Evolutionary conservation across 345 rosid species (phyloP).

Genomic region (Noccaea bulbosa): DNA sequence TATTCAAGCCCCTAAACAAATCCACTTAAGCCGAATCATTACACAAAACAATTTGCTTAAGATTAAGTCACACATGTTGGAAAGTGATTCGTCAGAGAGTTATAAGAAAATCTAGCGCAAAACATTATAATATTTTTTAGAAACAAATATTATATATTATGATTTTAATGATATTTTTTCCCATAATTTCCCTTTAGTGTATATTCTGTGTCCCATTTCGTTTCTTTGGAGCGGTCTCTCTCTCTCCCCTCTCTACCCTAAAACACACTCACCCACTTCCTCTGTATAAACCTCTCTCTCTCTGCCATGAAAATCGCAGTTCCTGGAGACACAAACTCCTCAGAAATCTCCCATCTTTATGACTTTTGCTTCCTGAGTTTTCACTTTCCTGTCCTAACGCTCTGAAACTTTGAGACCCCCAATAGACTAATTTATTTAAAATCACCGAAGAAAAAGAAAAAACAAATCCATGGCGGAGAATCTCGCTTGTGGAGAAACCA

Average conservation of each 20-base stretch:
- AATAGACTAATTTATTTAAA: not conserved
- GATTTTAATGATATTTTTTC: not conserved
- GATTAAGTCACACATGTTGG: not conserved
- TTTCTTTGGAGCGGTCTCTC: constrained; percentile 30
- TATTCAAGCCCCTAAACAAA: too few relatives aligned
- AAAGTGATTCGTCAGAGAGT: not conserved
- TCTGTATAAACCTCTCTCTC: constrained; percentile 40
- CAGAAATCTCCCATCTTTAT: constrained; percentile 32
- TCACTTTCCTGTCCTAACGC: constrained; percentile 38
- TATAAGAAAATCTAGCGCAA: not conserved
- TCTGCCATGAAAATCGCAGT: constrained; percentile 41
- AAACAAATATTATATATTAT: not conserved
- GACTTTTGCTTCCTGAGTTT: constrained; percentile 37
- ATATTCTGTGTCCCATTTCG: constrained; percentile 36
- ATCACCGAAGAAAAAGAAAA: not conserved
- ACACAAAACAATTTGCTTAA: too few relatives aligned
- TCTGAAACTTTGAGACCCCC: constrained; percentile 31
- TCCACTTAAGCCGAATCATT: too few relatives aligned
- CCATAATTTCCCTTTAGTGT: constrained; percentile 12
- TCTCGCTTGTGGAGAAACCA: constrained; percentile 60
- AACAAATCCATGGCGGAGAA: constrained; percentile 52
- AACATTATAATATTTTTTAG: not conserved
- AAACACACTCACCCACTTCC: constrained; percentile 44
- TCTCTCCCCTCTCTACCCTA: constrained; percentile 44
- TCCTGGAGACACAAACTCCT: constrained; percentile 29